Conservation (phyloP, 2,329 filamentous ascomycete genomes). For the Macrophomina phaseolina region DNA sequence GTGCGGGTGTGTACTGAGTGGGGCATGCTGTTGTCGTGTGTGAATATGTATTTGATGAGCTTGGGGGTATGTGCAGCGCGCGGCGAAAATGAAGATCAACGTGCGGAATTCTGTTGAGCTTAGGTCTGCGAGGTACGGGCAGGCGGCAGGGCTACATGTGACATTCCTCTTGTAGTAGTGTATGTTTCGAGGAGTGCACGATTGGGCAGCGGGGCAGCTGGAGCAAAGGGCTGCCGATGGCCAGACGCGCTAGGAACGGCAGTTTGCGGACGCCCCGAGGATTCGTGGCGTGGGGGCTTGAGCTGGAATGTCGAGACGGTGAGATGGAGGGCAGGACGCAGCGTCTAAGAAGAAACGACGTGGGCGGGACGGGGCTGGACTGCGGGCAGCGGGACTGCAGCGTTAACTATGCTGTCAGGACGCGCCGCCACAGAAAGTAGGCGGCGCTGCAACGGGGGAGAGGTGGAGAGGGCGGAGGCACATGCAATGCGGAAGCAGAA, state of each 20-base stretch:
- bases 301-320: conserved; percentile 17
- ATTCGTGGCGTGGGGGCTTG: conserved; percentile 6
- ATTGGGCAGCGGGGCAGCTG: conserved; percentile 11
- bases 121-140: not conserved
- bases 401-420: not conserved
- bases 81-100: conserved; percentile 9
- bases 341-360: no score
- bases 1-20: conserved; percentile 44
- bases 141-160: not conserved
- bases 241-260: conserved; percentile 12
- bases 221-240: conserved; percentile 7
- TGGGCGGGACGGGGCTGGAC: no score
- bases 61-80: not conserved
- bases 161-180: conserved; percentile 14
- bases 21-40: conserved; percentile 37
- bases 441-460: not conserved
- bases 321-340: not conserved
- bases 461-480: not conserved
- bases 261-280: conserved; percentile 3
- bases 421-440: conserved; percentile 23
- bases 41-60: conserved; percentile 9
- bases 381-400: not conserved
- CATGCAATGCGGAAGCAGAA: conserved; percentile 22
- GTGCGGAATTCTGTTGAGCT: conserved; percentile 16
- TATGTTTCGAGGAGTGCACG: not conserved